Evolutionary conservation across 2,329 filamentous ascomycete genomes (phyloP), one percentile per base, ranked within the genome.

Genomic region (Colletotrichum magnum): DNA sequence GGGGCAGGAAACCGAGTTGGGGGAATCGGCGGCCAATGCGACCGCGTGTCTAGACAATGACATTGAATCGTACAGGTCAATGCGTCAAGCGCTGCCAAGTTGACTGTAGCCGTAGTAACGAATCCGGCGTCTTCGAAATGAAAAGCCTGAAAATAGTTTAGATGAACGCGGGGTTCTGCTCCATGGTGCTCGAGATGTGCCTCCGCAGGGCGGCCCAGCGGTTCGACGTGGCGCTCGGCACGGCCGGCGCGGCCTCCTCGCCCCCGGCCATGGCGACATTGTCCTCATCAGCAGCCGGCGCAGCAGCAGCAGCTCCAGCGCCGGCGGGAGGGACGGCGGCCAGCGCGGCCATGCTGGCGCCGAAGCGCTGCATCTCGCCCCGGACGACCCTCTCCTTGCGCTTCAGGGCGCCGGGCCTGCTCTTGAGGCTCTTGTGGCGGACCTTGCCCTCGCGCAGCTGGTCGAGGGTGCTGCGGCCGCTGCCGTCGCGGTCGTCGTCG

Each of bases 101-200:
- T 24, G 21, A 24, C 21, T 24, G 21, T 4, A 2, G 21, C 21
- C 21, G 32, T 6, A 6, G 2, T 36, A 6, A 36, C 2, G 32
- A 36, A 9, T 4, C 2, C 32, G 7, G 32, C 32, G 32, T 36
- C 32, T 36, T 36, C 32, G 32, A 43, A 43, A 13, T 43, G 13
- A 43, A 15, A 15, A 15, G 15, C 41, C 13, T 7, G 41, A 15
- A 10, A 2, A 4, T 1, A 6, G 4, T 15, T 64, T 45, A 24
- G 65, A 85, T 79, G 77, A 97, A 97, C 3, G 92, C 93, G 15
- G 92, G 89, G 74, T 95, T 95, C 80, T 94, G 92, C 82, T 97
- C 94, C 90, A 97, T 94, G 1, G 94, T 98, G 50, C 91, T 87
- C 2, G 93, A 92, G 59, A 98, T 97, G 77, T 95, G 97, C 10